Percentiles rank a stretch among this genome's conserved stretches.
These are phyloP conservation scores for Aspergillus japonicus DNA, from an alignment of 2,329 filamentous ascomycete species.

Conservation along the genomic window DNA sequence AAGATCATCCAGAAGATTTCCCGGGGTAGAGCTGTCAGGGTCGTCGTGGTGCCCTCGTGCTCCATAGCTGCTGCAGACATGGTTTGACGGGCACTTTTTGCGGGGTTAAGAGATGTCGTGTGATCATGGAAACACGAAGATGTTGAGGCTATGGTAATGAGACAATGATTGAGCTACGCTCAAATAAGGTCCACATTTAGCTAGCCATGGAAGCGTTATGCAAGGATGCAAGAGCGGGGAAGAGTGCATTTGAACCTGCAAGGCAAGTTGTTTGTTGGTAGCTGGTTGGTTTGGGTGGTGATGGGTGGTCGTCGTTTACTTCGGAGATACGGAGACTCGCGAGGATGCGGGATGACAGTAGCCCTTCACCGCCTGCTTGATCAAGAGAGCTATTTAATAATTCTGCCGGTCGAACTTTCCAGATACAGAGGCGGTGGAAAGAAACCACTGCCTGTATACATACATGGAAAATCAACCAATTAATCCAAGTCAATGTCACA, in stretches of 20 bases:
- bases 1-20: conserved; percentile 59
- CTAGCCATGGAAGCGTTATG: neutral
- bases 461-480: neutral
- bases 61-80: neutral
- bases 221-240: neutral
- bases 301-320: neutral
- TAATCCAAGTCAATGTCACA: conserved; percentile 19
- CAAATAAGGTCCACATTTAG: neutral
- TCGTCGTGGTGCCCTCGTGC: conserved; percentile 21
- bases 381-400: too few species aligned
- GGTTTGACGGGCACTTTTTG: neutral
- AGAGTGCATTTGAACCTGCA: neutral
- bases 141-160: neutral
- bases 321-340: neutral
- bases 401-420: neutral
- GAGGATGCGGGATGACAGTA: neutral
- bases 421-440: too few species aligned
- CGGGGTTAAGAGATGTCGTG: neutral
- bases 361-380: neutral
- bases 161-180: neutral
- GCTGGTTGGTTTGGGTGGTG: neutral
- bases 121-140: neutral
- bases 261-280: neutral
- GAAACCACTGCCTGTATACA: neutral
- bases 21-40: conserved; percentile 47